Evolutionary conservation across 2,329 filamentous ascomycete genomes (phyloP), one percentile per base, ranked within the genome.

Genomic region (Trichoderma lentiforme): DNA sequence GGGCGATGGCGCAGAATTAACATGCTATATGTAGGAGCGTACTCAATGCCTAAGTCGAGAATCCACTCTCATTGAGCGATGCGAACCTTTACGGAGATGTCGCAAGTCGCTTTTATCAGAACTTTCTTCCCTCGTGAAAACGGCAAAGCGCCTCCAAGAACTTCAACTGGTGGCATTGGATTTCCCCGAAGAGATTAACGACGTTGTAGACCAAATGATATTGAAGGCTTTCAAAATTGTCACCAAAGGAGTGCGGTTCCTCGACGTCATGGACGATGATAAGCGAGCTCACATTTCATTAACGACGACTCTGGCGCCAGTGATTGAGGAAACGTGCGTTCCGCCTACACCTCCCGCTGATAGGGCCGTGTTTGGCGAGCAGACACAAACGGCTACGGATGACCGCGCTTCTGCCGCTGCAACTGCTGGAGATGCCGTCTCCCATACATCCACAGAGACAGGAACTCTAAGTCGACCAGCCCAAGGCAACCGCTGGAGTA

Each of bases 151-250:
- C 63, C 84, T 99, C 74, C 94, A 95, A 80, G 93, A 95, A 77
- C 86, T 89, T 74, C 90, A 93, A 72, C 86, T 84, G 72, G 85
- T 85, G 4, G 75, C 81, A 56, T 75, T 82, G 0, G 81, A 83
- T 15, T 83, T 86, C 0, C 79, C 83, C 0, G 87, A 91, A 34
- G 86, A 89, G 60, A 85, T 92, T 14, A 93, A 93, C 77, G 89
- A 92, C 76, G 89, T 95, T 71, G 89, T 98, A 71, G 95, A 98
- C 78, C 93, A 97, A 80, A 94, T 98, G 89, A 92, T 98, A 28
- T 84, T 97, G 68, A 96, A 95, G 80, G 95, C 95, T 0, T 98
- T 97, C 84, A 94, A 93, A 79, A 94, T 98, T 67, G 93, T 97
- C n/a, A 95, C 91, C 62, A 91, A 95, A 77, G 94, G 93, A 15